Conservation (phyloP, 495 filamentous ascomycete species). For the Penicillium goetzii region DNA sequence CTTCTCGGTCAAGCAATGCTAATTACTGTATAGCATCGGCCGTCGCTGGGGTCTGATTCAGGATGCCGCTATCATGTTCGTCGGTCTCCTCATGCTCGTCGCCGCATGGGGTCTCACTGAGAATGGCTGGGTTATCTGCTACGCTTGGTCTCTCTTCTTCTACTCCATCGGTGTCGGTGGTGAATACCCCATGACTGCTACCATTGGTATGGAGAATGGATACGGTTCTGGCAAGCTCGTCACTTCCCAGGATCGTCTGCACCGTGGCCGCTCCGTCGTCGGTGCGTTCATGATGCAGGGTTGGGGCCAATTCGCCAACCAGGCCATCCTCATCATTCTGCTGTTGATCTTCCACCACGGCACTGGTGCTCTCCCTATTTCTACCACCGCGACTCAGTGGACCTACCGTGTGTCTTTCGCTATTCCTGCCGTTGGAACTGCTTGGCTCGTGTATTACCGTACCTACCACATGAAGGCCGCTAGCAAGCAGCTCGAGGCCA, state of each 20-base stretch:
- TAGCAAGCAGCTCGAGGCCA: constrained; percentile 68
- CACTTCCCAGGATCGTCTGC: constrained; percentile 82
- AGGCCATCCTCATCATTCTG: constrained; percentile 76
- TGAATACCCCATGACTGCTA: constrained; percentile 93
- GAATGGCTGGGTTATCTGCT: constrained; percentile 91
- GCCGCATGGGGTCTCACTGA: constrained; percentile 79
- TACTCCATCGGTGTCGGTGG: constrained; percentile 89
- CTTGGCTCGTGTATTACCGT: constrained; percentile 92
- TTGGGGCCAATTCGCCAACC: constrained; percentile 92
- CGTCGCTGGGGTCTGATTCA: constrained; percentile 90
- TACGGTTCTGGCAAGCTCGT: constrained; percentile 80
- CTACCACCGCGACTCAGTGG: constrained; percentile 70
- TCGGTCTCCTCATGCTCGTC: constrained; percentile 83
- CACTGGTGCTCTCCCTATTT: constrained; percentile 70
- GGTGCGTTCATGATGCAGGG: constrained; percentile 94
- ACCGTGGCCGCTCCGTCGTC: constrained; percentile 88
- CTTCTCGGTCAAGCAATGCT: neutral
- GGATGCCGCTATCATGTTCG: constrained; percentile 85
- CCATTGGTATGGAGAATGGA: constrained; percentile 88
- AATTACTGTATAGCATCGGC: constrained; percentile 59
- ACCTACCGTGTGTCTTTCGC: constrained; percentile 83
- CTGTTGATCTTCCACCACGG: constrained; percentile 79
- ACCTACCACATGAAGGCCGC: constrained; percentile 80
- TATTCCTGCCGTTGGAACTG: constrained; percentile 78
- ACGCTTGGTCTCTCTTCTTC: constrained; percentile 85